These are phyloP conservation scores for Candida ulmi DNA, from an alignment of 805 yeast genomes.

Conservation along the genomic window DNA sequence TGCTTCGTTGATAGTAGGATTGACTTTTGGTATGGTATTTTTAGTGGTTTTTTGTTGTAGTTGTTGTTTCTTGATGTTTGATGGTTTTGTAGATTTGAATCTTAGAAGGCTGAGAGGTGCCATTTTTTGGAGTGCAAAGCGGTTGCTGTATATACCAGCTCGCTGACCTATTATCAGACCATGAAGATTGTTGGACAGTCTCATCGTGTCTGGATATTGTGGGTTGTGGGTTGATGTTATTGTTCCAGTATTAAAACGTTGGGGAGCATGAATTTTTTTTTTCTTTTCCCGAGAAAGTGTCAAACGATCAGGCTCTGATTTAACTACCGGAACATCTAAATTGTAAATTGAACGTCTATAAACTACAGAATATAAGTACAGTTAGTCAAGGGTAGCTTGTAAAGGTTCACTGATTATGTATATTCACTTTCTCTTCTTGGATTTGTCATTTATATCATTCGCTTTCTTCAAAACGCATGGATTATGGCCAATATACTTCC, in stretches of 20 bases:
- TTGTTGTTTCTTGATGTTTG: background rate
- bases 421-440: constrained; percentile 25
- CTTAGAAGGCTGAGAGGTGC: background rate
- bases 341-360: too few species aligned
- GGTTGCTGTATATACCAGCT: background rate
- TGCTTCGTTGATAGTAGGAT: background rate
- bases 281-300: too few species aligned
- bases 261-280: too few species aligned
- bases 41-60: background rate
- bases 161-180: background rate
- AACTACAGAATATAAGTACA: too few species aligned
- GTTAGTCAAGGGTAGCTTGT: too few species aligned
- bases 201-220: background rate
- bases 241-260: too few species aligned
- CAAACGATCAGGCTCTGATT: too few species aligned
- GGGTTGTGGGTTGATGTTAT: background rate
- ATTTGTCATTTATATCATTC: constrained; percentile 19
- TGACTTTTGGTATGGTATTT: background rate
- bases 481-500: constrained; percentile 68
- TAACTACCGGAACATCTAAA: too few species aligned
- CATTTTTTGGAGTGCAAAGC: background rate
- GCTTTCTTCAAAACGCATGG: constrained; percentile 70
- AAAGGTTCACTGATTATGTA: background rate
- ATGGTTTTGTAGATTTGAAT: constrained; percentile 4
- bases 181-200: background rate